Evolutionary conservation across 441 rosid genomes (phyloP).

Genomic region (Brassica balearica): DNA sequence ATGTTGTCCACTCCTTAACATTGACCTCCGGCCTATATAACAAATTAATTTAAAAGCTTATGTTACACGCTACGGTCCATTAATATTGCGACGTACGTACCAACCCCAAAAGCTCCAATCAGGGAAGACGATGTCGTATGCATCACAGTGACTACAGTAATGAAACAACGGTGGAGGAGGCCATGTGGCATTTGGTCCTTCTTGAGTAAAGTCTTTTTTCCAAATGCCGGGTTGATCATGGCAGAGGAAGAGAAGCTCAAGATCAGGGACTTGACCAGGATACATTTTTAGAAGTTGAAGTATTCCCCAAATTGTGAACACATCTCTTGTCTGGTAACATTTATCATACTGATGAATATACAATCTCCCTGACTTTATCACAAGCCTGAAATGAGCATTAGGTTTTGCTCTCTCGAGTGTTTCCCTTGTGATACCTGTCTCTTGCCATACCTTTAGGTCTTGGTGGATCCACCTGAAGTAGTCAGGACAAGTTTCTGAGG

Average conservation of each 20-base stretch:
- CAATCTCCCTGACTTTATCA: constrained; percentile 53
- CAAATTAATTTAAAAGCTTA: not conserved
- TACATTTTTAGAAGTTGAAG: constrained; percentile 66
- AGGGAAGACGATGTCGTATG: constrained; percentile 59
- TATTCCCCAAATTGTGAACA: constrained; percentile 69
- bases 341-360: constrained; percentile 54
- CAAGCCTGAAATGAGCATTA: constrained; percentile 56
- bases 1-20: constrained; percentile 56
- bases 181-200: constrained; percentile 31
- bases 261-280: constrained; percentile 65
- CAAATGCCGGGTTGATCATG: constrained; percentile 51
- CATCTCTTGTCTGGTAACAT: constrained; percentile 58
- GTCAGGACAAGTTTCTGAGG: constrained; percentile 52
- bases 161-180: constrained; percentile 63
- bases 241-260: constrained; percentile 63
- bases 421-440: constrained; percentile 57
- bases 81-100: constrained; percentile 24
- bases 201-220: constrained; percentile 27
- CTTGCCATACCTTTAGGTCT: constrained; percentile 61
- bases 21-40: constrained; percentile 57
- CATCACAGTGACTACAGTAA: constrained; percentile 51
- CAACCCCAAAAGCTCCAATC: constrained; percentile 85
- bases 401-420: constrained; percentile 51
- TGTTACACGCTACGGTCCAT: not conserved
- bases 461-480: constrained; percentile 69